These are phyloP conservation scores for Globisporangium cederbergense DNA, from an alignment of 352 stramenopile genomes.

Conservation along the genomic window DNA sequence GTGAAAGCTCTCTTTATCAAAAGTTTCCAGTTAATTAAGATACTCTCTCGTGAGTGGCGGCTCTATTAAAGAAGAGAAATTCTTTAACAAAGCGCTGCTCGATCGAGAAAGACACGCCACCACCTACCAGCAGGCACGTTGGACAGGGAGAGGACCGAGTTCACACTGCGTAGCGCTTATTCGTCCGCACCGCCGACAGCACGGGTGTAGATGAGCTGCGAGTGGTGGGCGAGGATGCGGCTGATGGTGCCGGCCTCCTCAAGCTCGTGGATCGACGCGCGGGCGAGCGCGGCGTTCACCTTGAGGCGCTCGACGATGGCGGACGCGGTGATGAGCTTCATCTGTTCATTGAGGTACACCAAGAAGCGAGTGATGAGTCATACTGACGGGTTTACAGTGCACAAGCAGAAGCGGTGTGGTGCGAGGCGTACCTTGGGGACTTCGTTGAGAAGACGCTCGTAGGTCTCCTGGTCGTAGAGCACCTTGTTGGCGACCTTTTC, in stretches of 20 bases:
- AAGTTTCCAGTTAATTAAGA: constrained; percentile 13
- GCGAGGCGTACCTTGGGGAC: constrained; percentile 89
- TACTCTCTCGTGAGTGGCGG: constrained; percentile 2
- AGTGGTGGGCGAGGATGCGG: constrained; percentile 92
- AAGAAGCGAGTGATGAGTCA: not conserved
- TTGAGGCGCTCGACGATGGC: constrained; percentile 99
- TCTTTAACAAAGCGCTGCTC: not conserved
- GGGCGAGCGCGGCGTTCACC: constrained; percentile 97
- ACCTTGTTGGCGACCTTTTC: constrained; percentile 99
- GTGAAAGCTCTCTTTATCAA: not conserved
- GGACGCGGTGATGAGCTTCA: constrained; percentile 99
- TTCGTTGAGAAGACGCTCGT: constrained; percentile 96
- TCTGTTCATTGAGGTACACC: constrained; percentile 38
- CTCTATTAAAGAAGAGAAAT: constrained; percentile 4
- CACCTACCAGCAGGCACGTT: constrained; percentile 4
- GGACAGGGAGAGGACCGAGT: constrained; percentile 16
- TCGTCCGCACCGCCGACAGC: constrained; percentile 80
- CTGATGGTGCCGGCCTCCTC: constrained; percentile 96
- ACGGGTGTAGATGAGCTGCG: constrained; percentile 99
- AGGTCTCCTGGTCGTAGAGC: constrained; percentile 99
- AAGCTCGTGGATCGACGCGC: constrained; percentile 95
- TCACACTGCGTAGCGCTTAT: constrained; percentile 23
- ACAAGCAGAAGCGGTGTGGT: not conserved
- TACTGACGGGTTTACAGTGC: not conserved
- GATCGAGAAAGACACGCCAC: not conserved